Percentiles rank a stretch among this genome's conserved stretches.
Evolutionary conservation across 345 rosid species (phyloP).

Genomic region (Trapa incisa): DNA sequence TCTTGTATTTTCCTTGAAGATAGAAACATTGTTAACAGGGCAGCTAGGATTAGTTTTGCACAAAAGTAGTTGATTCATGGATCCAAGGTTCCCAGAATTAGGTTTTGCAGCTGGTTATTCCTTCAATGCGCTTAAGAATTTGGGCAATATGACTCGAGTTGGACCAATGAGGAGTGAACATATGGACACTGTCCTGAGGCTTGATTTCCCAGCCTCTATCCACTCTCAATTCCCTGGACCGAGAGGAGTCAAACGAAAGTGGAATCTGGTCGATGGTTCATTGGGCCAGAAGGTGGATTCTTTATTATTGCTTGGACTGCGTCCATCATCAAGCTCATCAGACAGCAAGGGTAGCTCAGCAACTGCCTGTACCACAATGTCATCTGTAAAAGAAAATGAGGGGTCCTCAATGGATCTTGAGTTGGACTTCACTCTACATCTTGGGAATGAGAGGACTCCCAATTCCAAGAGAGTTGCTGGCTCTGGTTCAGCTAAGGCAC

Average conservation of each 20-base stretch:
- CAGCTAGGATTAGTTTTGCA: conserved; percentile 20
- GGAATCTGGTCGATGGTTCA: conserved; percentile 45
- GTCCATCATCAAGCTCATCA: conserved; percentile 66
- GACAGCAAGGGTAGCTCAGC: conserved; percentile 84
- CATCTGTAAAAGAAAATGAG: conserved; percentile 81
- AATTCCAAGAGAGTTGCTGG: conserved; percentile 28
- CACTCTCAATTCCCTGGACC: conserved; percentile 4
- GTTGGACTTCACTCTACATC: conserved; percentile 66
- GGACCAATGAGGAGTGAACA: conserved; percentile 25
- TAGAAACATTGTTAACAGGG: conserved; percentile 28
- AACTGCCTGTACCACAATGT: conserved; percentile 56
- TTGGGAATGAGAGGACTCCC: conserved; percentile 48
- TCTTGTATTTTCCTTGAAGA: conserved; percentile 42
- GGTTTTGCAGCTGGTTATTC: conserved; percentile 38
- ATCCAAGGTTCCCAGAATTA: conserved; percentile 30
- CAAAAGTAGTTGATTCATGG: conserved; percentile 38
- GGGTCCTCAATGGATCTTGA: conserved; percentile 82
- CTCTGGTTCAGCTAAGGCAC: conserved; percentile 20
- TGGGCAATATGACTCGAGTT: conserved; percentile 34
- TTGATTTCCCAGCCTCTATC: conserved; percentile 41
- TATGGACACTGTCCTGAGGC: conserved; percentile 59
- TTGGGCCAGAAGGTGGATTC: conserved; percentile 38
- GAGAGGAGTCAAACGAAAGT: conserved; percentile 64
- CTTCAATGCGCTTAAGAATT: conserved; percentile 39
- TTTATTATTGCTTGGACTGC: conserved; percentile 60